Base-by-base conservation (phyloP, 805 yeast species). In the Candida sithepensis region DNA sequence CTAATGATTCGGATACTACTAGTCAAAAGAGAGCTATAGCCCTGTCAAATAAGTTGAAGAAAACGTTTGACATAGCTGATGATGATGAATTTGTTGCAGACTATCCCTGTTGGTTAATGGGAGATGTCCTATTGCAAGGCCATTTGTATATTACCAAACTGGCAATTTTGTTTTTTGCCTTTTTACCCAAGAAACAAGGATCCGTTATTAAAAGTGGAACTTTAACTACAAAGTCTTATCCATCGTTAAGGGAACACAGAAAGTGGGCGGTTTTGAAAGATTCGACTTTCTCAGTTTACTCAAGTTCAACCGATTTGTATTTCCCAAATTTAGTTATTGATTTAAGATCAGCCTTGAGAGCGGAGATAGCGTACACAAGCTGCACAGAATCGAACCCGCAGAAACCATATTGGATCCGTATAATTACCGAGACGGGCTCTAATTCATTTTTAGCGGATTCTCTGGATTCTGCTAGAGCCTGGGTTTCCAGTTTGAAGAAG, bases 81-180 rank as follows among this genome's bases (percentile, higher is more conserved):
- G 73, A 73, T 37, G 90, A 84, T 54, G 64, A 65, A n/a, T 73
- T 84, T 50, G 56, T 76, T 28, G 77, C 74, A n/a, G 86, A 82
- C 51, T 85, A 74, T 57, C 75, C 84, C 2, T 81, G 90, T 26
- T 91, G 96, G 96, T 69, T 91, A 33, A 71, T 89, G 48, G 78
- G 82, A 50, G 96, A 88, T 57, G 94, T 91, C 0, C 69, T 92
- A 23, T 68, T 90, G 22, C 97, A 89, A 64, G 98, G 98, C 2
- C 91, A 86, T 57, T 64, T 90, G 16, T 85, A 85, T 56, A 64
- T 92, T 22, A 90, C 97, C 1, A 65, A 71, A 39, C 69, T 74
- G 14, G 78, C 79, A 51, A 61, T 91, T 5, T 67, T 88, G 39
- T 92, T 88, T 60, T 85, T 85, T 67, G 94, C 97, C 0, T 82